These are phyloP conservation scores for Globisporangium nodosum DNA, from an alignment of 352 stramenopile species.

Conservation along the genomic window DNA sequence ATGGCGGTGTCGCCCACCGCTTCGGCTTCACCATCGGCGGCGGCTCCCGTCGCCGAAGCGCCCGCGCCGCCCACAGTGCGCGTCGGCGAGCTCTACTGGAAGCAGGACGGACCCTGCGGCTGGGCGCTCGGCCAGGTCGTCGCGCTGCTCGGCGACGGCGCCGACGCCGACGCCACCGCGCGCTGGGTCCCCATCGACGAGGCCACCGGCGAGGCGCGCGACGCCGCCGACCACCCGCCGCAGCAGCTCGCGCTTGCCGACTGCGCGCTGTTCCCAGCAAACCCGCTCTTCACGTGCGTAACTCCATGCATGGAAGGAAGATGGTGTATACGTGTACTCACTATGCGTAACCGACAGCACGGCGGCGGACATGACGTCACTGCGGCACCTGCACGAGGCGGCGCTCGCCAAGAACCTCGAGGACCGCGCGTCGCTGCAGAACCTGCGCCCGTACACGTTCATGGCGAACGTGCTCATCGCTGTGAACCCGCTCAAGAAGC, in stretches of 20 bases:
- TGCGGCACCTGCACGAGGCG: constrained; percentile 80
- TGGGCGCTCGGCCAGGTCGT: constrained; percentile 70
- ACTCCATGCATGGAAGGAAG: not conserved
- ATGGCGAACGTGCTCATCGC: constrained; percentile 86
- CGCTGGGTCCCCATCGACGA: constrained; percentile 58
- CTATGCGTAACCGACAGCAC: constrained; percentile 22
- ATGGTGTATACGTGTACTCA: not conserved
- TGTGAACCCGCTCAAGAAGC: constrained; percentile 72
- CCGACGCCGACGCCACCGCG: constrained; percentile 14
- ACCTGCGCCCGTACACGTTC: constrained; percentile 82
- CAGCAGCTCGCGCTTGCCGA: constrained; percentile 36
- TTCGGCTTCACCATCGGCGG: too few relatives aligned
- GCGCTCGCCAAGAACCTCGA: constrained; percentile 86
- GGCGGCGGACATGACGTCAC: constrained; percentile 77
- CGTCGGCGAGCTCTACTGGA: constrained; percentile 82
- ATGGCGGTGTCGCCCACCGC: not conserved
- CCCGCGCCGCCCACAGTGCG: constrained; percentile 20
- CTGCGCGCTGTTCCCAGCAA: constrained; percentile 57
- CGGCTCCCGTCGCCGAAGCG: not conserved
- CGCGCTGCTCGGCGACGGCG: constrained; percentile 30
- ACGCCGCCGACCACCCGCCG: constrained; percentile 15
- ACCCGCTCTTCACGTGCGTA: constrained; percentile 54
- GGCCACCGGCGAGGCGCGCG: constrained; percentile 42
- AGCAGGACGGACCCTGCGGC: constrained; percentile 50
- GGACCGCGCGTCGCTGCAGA: constrained; percentile 65